Evolutionary conservation across 2,329 filamentous ascomycete species (phyloP).

Genomic region (Hypoxylon sp.): DNA sequence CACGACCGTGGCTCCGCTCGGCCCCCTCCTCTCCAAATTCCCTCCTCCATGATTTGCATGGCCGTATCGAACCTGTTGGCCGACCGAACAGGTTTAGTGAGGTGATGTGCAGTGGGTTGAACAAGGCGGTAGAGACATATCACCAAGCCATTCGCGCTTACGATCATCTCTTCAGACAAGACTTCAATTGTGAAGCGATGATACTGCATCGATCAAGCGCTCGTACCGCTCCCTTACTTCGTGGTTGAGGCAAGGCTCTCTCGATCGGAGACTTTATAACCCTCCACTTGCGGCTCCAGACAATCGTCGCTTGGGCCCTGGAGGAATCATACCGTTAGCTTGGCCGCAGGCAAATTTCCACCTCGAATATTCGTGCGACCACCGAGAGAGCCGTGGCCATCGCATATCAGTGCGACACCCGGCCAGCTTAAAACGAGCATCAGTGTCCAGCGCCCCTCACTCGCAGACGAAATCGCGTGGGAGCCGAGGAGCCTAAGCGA

Average conservation of each 20-base stretch:
- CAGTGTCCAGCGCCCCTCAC: conserved; percentile 4
- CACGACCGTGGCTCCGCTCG: conserved; percentile 32
- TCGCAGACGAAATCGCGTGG: conserved; percentile 5
- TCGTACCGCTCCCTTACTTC: conserved; percentile 37
- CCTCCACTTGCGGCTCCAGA: conserved; percentile 27
- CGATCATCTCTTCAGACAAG: conserved; percentile 14
- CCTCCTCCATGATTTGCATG: conserved; percentile 35
- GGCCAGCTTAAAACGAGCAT: conserved; percentile 6
- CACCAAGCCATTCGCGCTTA: conserved; percentile 40
- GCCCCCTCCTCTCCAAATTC: conserved; percentile 6
- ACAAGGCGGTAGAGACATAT: conserved; percentile 36
- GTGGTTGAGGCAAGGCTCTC: conserved; percentile 16
- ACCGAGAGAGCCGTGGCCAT: not conserved
- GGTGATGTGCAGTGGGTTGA: conserved; percentile 35
- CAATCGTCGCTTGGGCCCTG: conserved; percentile 15
- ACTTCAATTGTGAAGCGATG: conserved; percentile 28
- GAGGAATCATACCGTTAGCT: conserved; percentile 10
- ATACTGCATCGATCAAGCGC: conserved; percentile 33
- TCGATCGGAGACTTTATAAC: conserved; percentile 26
- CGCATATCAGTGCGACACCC: conserved; percentile 7
- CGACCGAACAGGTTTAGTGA: conserved; percentile 35
- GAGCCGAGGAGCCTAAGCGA: conserved; percentile 16
- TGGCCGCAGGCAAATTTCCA: conserved; percentile 26
- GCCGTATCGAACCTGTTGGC: conserved; percentile 17
- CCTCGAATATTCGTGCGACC: conserved; percentile 17